phyloP scores from a whole-genome alignment of 139 green algal genomes.

The Coelastrella sp. region DNA sequence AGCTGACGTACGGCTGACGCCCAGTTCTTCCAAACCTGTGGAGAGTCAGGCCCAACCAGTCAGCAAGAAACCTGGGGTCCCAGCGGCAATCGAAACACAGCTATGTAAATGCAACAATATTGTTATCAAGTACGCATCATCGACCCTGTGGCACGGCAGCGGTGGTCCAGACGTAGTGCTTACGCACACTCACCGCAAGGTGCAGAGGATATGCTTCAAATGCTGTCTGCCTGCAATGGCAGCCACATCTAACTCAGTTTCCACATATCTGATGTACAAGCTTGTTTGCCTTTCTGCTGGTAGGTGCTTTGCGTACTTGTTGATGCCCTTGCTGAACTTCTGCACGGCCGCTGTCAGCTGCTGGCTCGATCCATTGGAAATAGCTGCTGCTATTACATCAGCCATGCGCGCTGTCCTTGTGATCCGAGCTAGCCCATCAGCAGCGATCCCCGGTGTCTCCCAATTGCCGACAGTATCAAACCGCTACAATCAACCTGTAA shows the following conservation, averaged over 20 bases:
- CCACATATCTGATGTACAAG: too few relatives aligned
- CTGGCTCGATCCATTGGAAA: slow-evolving; percentile 38
- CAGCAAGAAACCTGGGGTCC: not conserved
- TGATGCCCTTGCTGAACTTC: slow-evolving; percentile 47
- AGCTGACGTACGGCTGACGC: slow-evolving; percentile 60
- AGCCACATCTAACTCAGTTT: too few relatives aligned
- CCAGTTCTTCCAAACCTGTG: slow-evolving; percentile 77
- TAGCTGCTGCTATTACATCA: slow-evolving; percentile 47
- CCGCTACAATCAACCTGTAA: too few relatives aligned
- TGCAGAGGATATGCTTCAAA: slow-evolving; percentile 54
- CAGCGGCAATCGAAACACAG: too few relatives aligned
- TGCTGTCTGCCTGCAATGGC: slow-evolving; percentile 49
- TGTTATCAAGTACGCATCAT: too few relatives aligned
- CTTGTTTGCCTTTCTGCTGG: not conserved
- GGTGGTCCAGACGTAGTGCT: not conserved
- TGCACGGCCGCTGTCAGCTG: slow-evolving; percentile 40
- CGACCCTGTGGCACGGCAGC: too few relatives aligned
- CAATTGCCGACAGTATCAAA: too few relatives aligned
- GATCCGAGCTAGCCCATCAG: not conserved
- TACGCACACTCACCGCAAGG: slow-evolving; percentile 44
- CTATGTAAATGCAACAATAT: too few relatives aligned
- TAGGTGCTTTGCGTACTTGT: slow-evolving; percentile 43
- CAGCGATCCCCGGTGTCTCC: not conserved
- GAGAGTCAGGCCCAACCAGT: too few relatives aligned
- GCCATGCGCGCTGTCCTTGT: not conserved